Evolutionary conservation across 2,329 filamentous ascomycete species (phyloP).

Genomic region (Xylariomycetidae sp.): DNA sequence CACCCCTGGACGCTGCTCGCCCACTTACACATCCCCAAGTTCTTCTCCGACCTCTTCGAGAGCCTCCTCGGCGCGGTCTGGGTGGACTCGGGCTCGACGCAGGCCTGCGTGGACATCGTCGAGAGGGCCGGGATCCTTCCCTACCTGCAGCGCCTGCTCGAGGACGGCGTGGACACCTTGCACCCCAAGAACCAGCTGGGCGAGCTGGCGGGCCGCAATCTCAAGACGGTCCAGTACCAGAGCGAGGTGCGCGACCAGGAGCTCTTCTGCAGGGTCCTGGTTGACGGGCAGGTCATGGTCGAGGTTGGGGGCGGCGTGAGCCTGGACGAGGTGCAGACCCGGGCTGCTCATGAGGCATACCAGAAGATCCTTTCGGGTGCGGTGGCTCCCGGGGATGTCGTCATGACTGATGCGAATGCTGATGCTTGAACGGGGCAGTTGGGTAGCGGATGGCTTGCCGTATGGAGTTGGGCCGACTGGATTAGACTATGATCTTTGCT

Average conservation of each 20-base stretch:
- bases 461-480: too few relatives aligned
- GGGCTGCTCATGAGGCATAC: conserved; percentile 48
- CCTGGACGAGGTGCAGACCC: conserved; percentile 49
- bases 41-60: conserved; percentile 81
- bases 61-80: conserved; percentile 76
- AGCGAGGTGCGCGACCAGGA: conserved; percentile 11
- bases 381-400: conserved; percentile 1
- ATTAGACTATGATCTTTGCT: too few relatives aligned
- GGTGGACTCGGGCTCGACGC: conserved; percentile 67
- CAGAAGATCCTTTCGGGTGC: conserved; percentile 11
- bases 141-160: conserved; percentile 58
- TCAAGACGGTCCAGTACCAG: conserved; percentile 50
- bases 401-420: conserved; percentile 5
- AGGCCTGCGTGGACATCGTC: conserved; percentile 55
- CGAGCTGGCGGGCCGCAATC: conserved; percentile 40
- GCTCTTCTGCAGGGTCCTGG: conserved; percentile 40
- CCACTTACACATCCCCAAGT: conserved; percentile 64
- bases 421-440: too few relatives aligned
- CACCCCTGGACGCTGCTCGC: conserved; percentile 78
- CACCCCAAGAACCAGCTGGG: conserved; percentile 69
- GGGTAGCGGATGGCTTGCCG: too few relatives aligned
- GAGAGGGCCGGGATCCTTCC: conserved; percentile 60
- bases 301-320: conserved; percentile 41
- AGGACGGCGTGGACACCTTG: conserved; percentile 50
- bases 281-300: conserved; percentile 44